A percentile compares a stretch with the other conserved stretches of the same genome.
phyloP scores from a whole-genome alignment of 352 stramenopile species.

The Pythium dissotocum region DNA sequence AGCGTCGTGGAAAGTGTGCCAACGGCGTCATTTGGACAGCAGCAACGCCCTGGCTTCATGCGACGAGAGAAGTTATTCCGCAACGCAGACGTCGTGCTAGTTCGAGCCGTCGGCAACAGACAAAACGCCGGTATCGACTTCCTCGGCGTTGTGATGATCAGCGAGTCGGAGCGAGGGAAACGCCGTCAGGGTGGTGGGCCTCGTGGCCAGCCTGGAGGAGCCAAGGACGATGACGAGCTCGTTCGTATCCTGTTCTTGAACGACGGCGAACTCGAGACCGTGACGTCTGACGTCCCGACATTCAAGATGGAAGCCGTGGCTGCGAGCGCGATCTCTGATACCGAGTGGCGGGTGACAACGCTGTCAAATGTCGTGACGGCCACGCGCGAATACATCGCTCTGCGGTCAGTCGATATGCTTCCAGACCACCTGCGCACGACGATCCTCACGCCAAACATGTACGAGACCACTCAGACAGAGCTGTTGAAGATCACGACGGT shows the following conservation, averaged over 20 bases:
- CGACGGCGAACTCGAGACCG: slow-evolving; percentile 73
- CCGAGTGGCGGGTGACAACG: slow-evolving; percentile 78
- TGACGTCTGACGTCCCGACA: slow-evolving; percentile 53
- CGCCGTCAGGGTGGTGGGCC: slow-evolving; percentile 35
- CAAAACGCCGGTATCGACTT: slow-evolving; percentile 58
- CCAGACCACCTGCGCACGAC: slow-evolving; percentile 76
- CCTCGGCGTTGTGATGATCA: slow-evolving; percentile 76
- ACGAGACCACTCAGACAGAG: slow-evolving; percentile 80
- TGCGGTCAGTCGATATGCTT: slow-evolving; percentile 84
- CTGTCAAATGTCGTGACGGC: slow-evolving; percentile 80
- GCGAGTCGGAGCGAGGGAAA: slow-evolving; percentile 65
- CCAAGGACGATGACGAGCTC: slow-evolving; percentile 56
- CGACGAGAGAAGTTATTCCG: slow-evolving; percentile 61
- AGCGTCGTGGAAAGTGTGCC: slow-evolving; percentile 62
- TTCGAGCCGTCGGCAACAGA: slow-evolving; percentile 43
- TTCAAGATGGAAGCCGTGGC: slow-evolving; percentile 71
- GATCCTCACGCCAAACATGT: slow-evolving; percentile 77
- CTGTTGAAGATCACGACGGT: slow-evolving; percentile 63
- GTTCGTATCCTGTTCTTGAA: slow-evolving; percentile 81
- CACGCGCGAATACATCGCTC: slow-evolving; percentile 77
- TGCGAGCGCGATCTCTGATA: slow-evolving; percentile 62
- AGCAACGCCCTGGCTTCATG: slow-evolving; percentile 32
- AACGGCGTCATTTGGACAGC: slow-evolving; percentile 9
- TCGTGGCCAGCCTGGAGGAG: slow-evolving; percentile 35
- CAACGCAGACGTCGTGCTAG: slow-evolving; percentile 76